These are phyloP conservation scores for Aquilaria agallochum DNA, from an alignment of 441 rosid species.

Conservation along the genomic window DNA sequence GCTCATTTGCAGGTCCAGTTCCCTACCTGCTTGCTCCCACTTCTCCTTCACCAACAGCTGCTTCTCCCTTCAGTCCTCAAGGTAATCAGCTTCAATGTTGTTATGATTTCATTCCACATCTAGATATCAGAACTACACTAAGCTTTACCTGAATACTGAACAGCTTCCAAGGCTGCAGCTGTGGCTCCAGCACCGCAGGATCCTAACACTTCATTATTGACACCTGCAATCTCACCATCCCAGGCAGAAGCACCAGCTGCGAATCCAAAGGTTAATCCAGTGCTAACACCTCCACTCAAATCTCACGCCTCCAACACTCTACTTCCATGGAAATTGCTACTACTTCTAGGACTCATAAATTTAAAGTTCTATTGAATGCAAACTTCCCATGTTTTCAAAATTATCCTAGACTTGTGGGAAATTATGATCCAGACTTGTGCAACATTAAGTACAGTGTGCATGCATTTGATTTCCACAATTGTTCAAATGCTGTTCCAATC, in stretches of 20 bases:
- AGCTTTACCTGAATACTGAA: not conserved
- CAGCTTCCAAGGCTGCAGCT: conserved; percentile 56
- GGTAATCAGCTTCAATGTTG: conserved; percentile 26
- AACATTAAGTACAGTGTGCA: too few relatives aligned
- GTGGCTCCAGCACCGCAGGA: conserved; percentile 29
- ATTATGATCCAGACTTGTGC: too few relatives aligned
- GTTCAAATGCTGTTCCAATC: too few relatives aligned
- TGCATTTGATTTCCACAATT: too few relatives aligned
- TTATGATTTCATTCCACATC: not conserved
- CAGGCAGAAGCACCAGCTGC: conserved; percentile 21
- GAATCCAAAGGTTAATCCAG: conserved; percentile 25
- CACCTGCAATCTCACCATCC: conserved; percentile 38
- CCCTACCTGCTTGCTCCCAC: conserved; percentile 49
- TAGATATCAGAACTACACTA: not conserved
- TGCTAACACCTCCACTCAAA: conserved; percentile 20
- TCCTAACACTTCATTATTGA: conserved; percentile 15
- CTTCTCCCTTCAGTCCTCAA: conserved; percentile 46
- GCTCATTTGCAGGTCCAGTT: conserved; percentile 50
- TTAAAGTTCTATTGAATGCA: conserved; percentile 12
- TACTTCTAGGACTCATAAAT: conserved; percentile 19
- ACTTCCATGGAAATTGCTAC: conserved; percentile 22
- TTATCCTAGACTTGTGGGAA: too few relatives aligned
- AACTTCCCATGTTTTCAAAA: too few relatives aligned
- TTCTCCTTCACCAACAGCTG: conserved; percentile 38
- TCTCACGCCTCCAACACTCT: conserved; percentile 20